Conservation (phyloP, 2,329 filamentous ascomycete species). For the Niveomyces coronatus region DNA sequence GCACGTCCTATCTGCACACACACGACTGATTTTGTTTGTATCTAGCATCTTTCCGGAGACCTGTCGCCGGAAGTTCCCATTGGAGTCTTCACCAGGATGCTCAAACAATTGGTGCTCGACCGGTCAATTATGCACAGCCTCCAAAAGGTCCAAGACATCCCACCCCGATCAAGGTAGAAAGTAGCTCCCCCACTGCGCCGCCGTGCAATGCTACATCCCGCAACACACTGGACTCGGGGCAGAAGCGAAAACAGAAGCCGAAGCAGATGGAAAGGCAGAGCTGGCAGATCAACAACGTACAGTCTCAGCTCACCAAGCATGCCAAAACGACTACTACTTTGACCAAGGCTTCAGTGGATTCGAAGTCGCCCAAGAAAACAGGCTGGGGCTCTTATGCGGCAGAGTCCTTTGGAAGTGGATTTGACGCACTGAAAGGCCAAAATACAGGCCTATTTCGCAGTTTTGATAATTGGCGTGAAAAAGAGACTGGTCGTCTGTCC, state of each 20-base stretch:
- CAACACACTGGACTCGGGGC: too few species aligned
- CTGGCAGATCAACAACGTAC: constrained; percentile 6
- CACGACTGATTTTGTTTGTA: too few species aligned
- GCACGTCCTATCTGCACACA: not conserved
- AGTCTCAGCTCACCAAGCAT: not conserved
- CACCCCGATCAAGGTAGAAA: not conserved
- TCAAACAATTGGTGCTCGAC: not conserved
- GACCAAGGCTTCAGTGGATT: not conserved
- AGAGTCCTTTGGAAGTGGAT: not conserved
- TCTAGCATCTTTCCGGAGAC: not conserved
- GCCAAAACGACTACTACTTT: not conserved
- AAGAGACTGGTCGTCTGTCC: constrained; percentile 15
- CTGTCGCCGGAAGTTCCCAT: not conserved
- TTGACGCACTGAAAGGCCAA: not conserved
- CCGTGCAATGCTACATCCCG: not conserved
- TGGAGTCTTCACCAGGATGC: not conserved
- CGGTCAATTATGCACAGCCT: not conserved
- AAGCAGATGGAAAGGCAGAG: not conserved
- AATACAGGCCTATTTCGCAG: not conserved
- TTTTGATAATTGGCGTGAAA: not conserved
- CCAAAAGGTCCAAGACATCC: not conserved
- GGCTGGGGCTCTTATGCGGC: not conserved
- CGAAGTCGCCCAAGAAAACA: not conserved
- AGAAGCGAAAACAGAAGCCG: not conserved
- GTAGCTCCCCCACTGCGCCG: constrained; percentile 1